phyloP scores from a whole-genome alignment of 169 alveolate genomes.

The Fabrea salina region DNA sequence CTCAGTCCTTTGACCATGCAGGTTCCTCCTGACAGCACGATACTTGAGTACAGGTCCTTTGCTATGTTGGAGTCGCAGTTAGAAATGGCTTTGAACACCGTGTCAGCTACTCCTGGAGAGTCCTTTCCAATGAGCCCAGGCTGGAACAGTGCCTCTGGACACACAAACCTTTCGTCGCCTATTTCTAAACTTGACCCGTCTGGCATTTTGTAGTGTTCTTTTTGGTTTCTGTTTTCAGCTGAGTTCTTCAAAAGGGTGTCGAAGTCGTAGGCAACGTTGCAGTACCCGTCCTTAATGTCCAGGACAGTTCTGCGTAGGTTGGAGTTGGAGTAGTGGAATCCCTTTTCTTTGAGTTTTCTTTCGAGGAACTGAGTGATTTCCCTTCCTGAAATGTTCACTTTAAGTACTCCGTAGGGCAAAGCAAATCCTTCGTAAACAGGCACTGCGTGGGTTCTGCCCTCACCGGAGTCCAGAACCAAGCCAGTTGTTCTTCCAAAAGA shows the following conservation, averaged over 20 bases:
- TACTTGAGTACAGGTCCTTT: slow-evolving; percentile 65
- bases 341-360: slow-evolving; percentile 64
- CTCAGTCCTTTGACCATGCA: slow-evolving; percentile 79
- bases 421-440: slow-evolving; percentile 91
- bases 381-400: slow-evolving; percentile 89
- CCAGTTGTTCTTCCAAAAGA: slow-evolving; percentile 93
- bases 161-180: slow-evolving; percentile 73
- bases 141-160: slow-evolving; percentile 84
- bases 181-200: slow-evolving; percentile 77
- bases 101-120: slow-evolving; percentile 73
- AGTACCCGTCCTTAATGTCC: slow-evolving; percentile 74
- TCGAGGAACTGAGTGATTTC: slow-evolving; percentile 65
- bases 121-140: slow-evolving; percentile 80
- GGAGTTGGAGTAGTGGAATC: slow-evolving; percentile 74
- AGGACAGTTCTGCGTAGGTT: slow-evolving; percentile 69
- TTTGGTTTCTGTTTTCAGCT: slow-evolving; percentile 44
- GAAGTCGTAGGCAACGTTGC: slow-evolving; percentile 54
- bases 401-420: slow-evolving; percentile 84
- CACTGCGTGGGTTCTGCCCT: slow-evolving; percentile 92
- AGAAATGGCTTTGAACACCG: slow-evolving; percentile 71
- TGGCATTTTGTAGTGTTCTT: slow-evolving; percentile 76
- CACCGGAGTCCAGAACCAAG: slow-evolving; percentile 92
- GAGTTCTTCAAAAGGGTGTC: slow-evolving; percentile 37
- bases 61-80: slow-evolving; percentile 84
- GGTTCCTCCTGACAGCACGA: slow-evolving; percentile 86